phyloP scores from a whole-genome alignment of 2,329 filamentous ascomycete species.

The Rhynchosporium secalis region DNA sequence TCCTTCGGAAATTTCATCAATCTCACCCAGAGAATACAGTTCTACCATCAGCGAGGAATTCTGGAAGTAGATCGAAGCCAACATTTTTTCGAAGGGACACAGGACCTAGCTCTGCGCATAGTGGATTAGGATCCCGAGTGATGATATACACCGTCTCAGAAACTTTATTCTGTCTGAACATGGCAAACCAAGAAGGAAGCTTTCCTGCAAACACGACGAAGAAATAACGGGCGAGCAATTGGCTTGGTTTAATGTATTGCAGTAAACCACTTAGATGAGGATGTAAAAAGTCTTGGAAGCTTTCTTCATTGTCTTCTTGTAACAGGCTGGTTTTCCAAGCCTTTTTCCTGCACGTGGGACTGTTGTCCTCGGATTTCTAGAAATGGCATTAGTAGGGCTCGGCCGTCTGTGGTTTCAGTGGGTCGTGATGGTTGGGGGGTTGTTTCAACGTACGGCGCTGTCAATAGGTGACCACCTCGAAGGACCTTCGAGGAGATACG shows the following conservation, averaged over 20 bases:
- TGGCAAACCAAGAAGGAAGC: neutral
- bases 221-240: neutral
- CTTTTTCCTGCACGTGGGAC: neutral
- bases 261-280: neutral
- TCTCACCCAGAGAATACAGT: no score
- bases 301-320: neutral
- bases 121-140: no score
- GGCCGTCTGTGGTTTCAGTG: neutral
- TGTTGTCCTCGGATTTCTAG: neutral
- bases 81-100: no score
- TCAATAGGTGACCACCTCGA: neutral
- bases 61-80: no score
- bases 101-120: no score
- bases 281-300: constrained; percentile 5
- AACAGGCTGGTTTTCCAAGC: neutral
- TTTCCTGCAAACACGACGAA: neutral
- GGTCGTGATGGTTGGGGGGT: neutral
- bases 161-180: neutral
- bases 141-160: no score
- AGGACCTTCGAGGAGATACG: neutral
- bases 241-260: neutral
- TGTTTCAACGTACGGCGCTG: constrained; percentile 2
- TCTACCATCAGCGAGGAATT: no score
- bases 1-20: neutral
- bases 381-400: neutral